Base-by-base conservation (phyloP, 768 basidiomycete species). In the Mycena capillaripes region DNA sequence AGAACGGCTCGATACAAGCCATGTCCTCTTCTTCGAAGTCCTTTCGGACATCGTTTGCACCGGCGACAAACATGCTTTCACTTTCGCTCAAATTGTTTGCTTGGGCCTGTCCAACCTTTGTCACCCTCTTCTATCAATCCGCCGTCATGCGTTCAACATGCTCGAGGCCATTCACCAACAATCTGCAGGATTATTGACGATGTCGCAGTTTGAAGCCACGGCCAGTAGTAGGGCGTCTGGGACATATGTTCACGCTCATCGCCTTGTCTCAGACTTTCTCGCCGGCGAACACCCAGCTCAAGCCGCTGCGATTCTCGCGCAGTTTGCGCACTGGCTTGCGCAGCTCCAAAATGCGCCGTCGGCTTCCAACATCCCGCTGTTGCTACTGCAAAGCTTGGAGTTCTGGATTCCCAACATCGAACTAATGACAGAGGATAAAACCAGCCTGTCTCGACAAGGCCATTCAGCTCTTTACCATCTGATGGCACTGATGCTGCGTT, bases 81-180 rank as follows among this genome's bases (percentile, higher is more conserved):
- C 88, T 5, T 94, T 96, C 77, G 86, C 91, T 29, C 95, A 97
- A 78, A 84, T 90, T 17, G 87, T 89, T 27, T 95, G 92, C 76
- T 85, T 97, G 17, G 94, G 93, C 3, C 82, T 98, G 23, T 92
- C 94, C 23, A 98, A 98, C 81, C 87, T 98, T 12, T 92, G 94
- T 36, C 93, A 97, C 79, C 88, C 90, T 4, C 85, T 89, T 27
- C 73, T 86, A 10, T 82, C 85, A 23, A 90, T 93, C 56, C 91
- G 97, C 14, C 87, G 88, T n/a, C 89, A 89, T 53, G 93, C 97
- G 1, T 94, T 97, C 80, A 87, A 91, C 74, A 89, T 95, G 76
- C 84, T 97, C 23, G 93, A 94, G 72, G 86, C 87, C 32, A 87
- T 93, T 57, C 93, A 95, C 74, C 88, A 91, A 36, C 90, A 91